Evolutionary conservation across 2,329 filamentous ascomycete genomes (phyloP).

Genomic region (Claviceps capensis): DNA sequence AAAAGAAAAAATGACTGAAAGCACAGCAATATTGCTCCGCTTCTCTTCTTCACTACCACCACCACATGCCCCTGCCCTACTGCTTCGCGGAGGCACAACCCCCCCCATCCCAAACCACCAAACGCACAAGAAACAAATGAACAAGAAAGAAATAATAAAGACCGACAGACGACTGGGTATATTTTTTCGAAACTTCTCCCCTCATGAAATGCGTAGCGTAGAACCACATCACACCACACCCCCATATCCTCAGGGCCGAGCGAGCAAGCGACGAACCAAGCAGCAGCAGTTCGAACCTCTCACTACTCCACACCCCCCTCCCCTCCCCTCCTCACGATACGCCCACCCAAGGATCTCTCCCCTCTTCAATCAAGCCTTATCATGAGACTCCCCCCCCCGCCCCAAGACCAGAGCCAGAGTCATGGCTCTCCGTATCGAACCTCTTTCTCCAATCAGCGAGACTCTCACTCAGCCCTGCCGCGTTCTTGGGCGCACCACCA

Average conservation of each 20-base stretch:
- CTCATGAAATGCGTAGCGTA: conserved; percentile 16
- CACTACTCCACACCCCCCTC: no score
- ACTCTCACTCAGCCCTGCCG: conserved; percentile 51
- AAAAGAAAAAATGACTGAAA: background rate
- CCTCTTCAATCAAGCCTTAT: background rate
- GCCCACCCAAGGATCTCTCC: background rate
- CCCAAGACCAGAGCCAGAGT: conserved; percentile 9
- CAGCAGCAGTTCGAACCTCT: no score
- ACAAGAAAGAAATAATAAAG: background rate
- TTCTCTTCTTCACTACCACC: no score
- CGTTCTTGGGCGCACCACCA: conserved; percentile 10
- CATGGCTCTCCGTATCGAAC: conserved; percentile 43
- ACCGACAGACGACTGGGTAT: conserved; percentile 16
- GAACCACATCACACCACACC: background rate
- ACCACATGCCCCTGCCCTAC: no score
- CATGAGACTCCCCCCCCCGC: background rate
- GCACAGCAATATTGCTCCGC: background rate
- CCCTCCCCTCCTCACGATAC: no score
- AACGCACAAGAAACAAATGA: background rate
- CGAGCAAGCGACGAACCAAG: no score
- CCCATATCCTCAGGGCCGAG: no score
- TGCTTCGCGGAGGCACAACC: no score
- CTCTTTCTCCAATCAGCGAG: conserved; percentile 70
- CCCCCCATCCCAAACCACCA: background rate
- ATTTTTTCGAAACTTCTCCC: conserved; percentile 4